Percentiles rank a stretch among this genome's conserved stretches.
phyloP scores from a whole-genome alignment of 768 basidiomycete species.

The Favolaschia claudopus region DNA sequence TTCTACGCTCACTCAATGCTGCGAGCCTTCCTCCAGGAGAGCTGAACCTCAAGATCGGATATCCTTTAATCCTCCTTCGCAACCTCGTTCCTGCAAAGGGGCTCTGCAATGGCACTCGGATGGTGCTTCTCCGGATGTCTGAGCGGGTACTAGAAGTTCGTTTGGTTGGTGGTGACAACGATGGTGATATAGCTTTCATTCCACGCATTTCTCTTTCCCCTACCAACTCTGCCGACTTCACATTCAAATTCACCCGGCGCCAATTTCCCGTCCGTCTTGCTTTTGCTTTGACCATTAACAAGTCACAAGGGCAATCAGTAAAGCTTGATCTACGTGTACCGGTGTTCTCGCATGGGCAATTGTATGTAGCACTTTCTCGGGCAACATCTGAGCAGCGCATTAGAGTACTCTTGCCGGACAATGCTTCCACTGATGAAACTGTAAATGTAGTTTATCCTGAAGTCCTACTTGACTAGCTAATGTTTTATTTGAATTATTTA shows the following conservation, averaged over 20 bases:
- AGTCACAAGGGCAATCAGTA: constrained; percentile 49
- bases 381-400: constrained; percentile 32
- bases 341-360: constrained; percentile 49
- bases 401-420: constrained; percentile 34
- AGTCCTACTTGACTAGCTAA: constrained; percentile 26
- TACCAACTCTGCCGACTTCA: background rate
- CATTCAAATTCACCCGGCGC: background rate
- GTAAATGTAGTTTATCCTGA: constrained; percentile 42
- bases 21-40: constrained; percentile 10
- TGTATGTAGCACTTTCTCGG: constrained; percentile 47
- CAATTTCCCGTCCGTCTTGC: constrained; percentile 36
- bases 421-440: constrained; percentile 14
- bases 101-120: constrained; percentile 41
- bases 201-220: constrained; percentile 41
- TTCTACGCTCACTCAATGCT: background rate
- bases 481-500: too few species aligned
- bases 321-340: constrained; percentile 38
- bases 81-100: constrained; percentile 36
- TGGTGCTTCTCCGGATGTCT: constrained; percentile 28
- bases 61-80: constrained; percentile 41
- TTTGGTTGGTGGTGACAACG: constrained; percentile 45
- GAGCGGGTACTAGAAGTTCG: constrained; percentile 37
- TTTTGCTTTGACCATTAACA: constrained; percentile 51
- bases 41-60: constrained; percentile 37
- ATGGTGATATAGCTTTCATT: constrained; percentile 44